Percentiles rank a stretch among this genome's conserved stretches.
Evolutionary conservation across 257 asterid species (phyloP).

Genomic region (Lithospermum erythrorhizon): DNA sequence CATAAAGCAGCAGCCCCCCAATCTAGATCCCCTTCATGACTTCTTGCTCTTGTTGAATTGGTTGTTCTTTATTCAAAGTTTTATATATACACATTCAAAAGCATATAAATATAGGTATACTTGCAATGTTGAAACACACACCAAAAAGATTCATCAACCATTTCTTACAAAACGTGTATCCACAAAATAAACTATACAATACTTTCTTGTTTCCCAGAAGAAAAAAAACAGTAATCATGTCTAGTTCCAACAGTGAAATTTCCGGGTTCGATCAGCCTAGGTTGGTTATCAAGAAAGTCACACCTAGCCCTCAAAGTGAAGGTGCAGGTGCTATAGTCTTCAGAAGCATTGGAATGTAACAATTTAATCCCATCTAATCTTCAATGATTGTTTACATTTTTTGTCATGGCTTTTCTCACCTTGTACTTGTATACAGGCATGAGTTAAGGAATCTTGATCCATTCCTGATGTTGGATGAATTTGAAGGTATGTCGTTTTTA

Average conservation of each 20-base stretch:
- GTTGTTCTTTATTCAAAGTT: too few relatives aligned
- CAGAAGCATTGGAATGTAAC: conserved; percentile 87
- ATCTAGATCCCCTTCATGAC: not conserved
- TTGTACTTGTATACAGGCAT: conserved; percentile 35
- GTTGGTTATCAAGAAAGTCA: conserved; percentile 26
- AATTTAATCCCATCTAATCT: too few relatives aligned
- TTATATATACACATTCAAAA: too few relatives aligned
- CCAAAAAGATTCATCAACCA: not conserved
- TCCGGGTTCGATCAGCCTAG: not conserved
- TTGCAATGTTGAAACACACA: too few relatives aligned
- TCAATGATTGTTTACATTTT: not conserved
- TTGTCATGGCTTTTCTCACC: too few relatives aligned
- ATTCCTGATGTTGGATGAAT: conserved; percentile 79
- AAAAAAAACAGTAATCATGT: not conserved
- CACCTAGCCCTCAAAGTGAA: conserved; percentile 64
- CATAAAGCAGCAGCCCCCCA: too few relatives aligned
- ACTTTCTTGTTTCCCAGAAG: not conserved
- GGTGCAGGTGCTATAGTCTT: conserved; percentile 74
- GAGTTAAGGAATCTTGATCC: conserved; percentile 81
- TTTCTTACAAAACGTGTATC: not conserved
- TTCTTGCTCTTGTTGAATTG: too few relatives aligned
- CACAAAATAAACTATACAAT: not conserved
- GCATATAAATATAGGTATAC: too few relatives aligned
- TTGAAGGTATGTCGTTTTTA: conserved; percentile 39
- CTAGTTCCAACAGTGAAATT: not conserved